These are phyloP conservation scores for Davidsoniella australis DNA, from an alignment of 2,329 filamentous ascomycete genomes.

Conservation along the genomic window DNA sequence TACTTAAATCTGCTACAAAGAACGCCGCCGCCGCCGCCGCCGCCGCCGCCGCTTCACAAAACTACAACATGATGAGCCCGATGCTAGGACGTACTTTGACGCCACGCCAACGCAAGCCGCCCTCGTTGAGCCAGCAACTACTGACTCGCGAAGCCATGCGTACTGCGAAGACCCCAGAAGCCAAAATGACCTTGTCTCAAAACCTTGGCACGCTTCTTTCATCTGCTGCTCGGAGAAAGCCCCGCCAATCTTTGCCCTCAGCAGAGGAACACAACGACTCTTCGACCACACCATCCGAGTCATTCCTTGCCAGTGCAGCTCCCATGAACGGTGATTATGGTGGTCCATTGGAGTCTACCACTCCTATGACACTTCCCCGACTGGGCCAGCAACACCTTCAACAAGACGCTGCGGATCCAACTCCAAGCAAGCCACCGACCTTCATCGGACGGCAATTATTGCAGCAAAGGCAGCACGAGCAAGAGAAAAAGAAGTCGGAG, in stretches of 20 bases:
- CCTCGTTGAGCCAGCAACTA: slow-evolving; percentile 21
- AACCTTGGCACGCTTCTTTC: slow-evolving; percentile 2
- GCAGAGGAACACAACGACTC: not conserved
- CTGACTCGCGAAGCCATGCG: slow-evolving; percentile 19
- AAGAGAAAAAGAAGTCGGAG: too few species aligned
- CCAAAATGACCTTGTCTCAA: not conserved
- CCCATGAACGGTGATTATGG: not conserved
- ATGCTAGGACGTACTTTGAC: slow-evolving; percentile 17
- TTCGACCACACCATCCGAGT: not conserved
- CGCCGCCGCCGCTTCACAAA: not conserved
- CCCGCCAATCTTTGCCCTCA: not conserved
- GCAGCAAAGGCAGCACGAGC: too few species aligned
- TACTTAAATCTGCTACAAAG: slow-evolving; percentile 7
- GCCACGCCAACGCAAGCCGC: slow-evolving; percentile 20
- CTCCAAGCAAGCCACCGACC: not conserved
- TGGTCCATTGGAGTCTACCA: slow-evolving; percentile 1
- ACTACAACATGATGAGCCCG: slow-evolving; percentile 6
- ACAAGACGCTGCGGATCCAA: not conserved
- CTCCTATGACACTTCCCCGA: not conserved
- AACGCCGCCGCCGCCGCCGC: slow-evolving; percentile 4
- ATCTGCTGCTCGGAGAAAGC: slow-evolving; percentile 10
- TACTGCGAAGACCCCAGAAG: slow-evolving; percentile 5
- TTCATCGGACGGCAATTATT: too few species aligned
- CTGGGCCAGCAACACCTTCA: not conserved
- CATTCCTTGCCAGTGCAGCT: not conserved